A percentile compares a stretch with the other conserved stretches of the same genome.
phyloP scores from a whole-genome alignment of 1,284 basidiomycete species.

The Apiotrichum sp. region DNA sequence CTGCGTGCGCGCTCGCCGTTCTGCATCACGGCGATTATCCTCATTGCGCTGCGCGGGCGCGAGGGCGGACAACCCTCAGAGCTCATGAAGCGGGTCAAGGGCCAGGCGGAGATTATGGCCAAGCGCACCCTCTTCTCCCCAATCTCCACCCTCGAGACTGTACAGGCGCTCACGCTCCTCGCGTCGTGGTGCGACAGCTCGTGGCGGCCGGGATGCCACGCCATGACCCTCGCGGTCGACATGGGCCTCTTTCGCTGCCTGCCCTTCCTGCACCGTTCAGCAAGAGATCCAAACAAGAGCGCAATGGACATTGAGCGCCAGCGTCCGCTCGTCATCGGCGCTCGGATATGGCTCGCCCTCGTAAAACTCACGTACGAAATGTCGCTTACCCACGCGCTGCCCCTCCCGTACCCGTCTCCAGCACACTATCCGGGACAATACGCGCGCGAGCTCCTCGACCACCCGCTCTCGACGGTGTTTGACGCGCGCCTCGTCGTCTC shows the following conservation, averaged over 20 bases:
- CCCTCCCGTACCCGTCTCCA: slow-evolving; percentile 7
- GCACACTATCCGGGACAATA: slow-evolving; percentile 13
- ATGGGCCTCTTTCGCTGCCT: slow-evolving; percentile 30
- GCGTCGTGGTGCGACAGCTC: slow-evolving; percentile 19
- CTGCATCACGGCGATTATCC: slow-evolving; percentile 23
- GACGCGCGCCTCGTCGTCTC: slow-evolving; percentile 25
- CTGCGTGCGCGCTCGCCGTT: slow-evolving; percentile 26
- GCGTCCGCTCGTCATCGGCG: slow-evolving; percentile 14
- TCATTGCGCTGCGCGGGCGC: slow-evolving; percentile 12
- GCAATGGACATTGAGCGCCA: slow-evolving; percentile 1
- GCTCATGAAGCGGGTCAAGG: slow-evolving; percentile 11
- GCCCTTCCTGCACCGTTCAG: slow-evolving; percentile 15
- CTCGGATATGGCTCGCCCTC: slow-evolving; percentile 23
- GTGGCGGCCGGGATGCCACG: slow-evolving; percentile 27
- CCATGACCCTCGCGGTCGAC: slow-evolving; percentile 29
- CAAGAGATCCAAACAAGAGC: slow-evolving; percentile 1
- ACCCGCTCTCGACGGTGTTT: slow-evolving; percentile 18
- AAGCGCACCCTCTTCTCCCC: slow-evolving; percentile 28
- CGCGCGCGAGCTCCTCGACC: slow-evolving; percentile 21
- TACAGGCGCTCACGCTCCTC: slow-evolving; percentile 23
- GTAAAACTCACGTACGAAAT: slow-evolving; percentile 13
- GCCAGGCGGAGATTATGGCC: slow-evolving; percentile 26
- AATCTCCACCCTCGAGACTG: slow-evolving; percentile 23
- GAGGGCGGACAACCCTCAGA: slow-evolving; percentile 12
- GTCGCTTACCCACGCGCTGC: slow-evolving; percentile 24